A percentile compares a stretch with the other conserved stretches of the same genome.
phyloP scores from a whole-genome alignment of 2,329 filamentous ascomycete genomes.

The Aspergillus pseudoglaucus region DNA sequence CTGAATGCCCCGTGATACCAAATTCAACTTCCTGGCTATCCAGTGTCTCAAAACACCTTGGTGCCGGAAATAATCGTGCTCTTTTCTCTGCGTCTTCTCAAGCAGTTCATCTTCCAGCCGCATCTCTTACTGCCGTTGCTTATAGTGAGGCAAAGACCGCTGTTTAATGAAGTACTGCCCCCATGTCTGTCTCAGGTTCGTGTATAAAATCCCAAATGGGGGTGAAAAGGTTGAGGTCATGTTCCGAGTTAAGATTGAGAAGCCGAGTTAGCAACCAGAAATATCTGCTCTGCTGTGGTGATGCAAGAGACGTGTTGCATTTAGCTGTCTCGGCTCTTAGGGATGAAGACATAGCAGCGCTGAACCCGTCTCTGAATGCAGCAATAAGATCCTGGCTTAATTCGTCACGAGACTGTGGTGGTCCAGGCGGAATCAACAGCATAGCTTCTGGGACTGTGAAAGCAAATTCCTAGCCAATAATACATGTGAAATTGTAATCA shows the following conservation, averaged over 20 bases:
- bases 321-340: too few relatives aligned
- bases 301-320: too few relatives aligned
- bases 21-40: slow-evolving; percentile 12
- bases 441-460: slow-evolving; percentile 16
- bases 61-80: slow-evolving; percentile 10
- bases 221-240: too few relatives aligned
- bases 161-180: slow-evolving; percentile 6
- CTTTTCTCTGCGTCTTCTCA: slow-evolving; percentile 9
- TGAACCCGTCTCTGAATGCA: too few relatives aligned
- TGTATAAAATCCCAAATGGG: too few relatives aligned
- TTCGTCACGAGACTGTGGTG: slow-evolving; percentile 16
- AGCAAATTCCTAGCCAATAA: slow-evolving; percentile 26
- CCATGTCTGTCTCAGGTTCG: too few relatives aligned
- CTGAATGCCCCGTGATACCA: slow-evolving; percentile 11
- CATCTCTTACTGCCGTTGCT: slow-evolving; percentile 7
- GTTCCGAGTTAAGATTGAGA: too few relatives aligned
- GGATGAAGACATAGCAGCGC: too few relatives aligned
- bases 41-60: slow-evolving; percentile 4
- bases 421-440: slow-evolving; percentile 13
- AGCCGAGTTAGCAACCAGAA: too few relatives aligned
- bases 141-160: slow-evolving; percentile 8
- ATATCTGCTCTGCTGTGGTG: too few relatives aligned
- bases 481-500: slow-evolving; percentile 25
- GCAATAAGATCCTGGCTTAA: too few relatives aligned
- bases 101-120: slow-evolving; percentile 9